Evolutionary conservation across 2,329 filamentous ascomycete species (phyloP), one percentile per base, ranked within the genome.

Genomic region (Coniochaeta sp.): DNA sequence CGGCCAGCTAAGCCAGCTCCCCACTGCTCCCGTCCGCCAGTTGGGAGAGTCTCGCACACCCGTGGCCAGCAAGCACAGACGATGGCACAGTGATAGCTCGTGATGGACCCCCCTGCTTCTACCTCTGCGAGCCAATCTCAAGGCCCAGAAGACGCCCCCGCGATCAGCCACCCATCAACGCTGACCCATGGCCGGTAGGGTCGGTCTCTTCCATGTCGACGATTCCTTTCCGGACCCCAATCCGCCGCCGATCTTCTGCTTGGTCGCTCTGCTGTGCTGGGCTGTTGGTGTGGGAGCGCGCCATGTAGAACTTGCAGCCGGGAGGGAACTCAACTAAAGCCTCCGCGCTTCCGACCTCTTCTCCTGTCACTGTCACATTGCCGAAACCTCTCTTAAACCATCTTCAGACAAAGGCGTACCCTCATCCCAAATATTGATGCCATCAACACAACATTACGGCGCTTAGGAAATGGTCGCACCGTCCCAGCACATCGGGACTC

Each of bases 301-400:
- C 19, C 43, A 47, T 47, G 43, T 9, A 26, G 43, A 11, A 26
- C 43, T 26, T 47, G 47, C 47, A 52, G 47, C 12, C 47, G 24
- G 47, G 47, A 52, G 47, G 24, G n/a, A 52, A 14, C 34, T 52
- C 47, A 24, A 52, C 47, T 24, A 52, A 52, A 52, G 22, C 47
- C 47, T 36, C 31, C 54, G 54, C 54, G 34, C 54, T 57, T 38
- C 31, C 54, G 31, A 38, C 4, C 31, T n/a, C 31, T 57, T 22
- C 34, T 16, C n/a, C 54, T 22, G 22, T 57, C 54, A 57, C 54
- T 57, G 54, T 57, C 54, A 57, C 54, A 57, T 38, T 24, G 28
- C 33, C 54, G 54, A 57, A 57, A 57, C 54, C 31, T 57, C 34
- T 22, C 34, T 36, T 57, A 52, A 31, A 52, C 47, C 47, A 52